Base-by-base conservation (phyloP, 2,329 filamentous ascomycete genomes). In the Aureobasidium lini region DNA sequence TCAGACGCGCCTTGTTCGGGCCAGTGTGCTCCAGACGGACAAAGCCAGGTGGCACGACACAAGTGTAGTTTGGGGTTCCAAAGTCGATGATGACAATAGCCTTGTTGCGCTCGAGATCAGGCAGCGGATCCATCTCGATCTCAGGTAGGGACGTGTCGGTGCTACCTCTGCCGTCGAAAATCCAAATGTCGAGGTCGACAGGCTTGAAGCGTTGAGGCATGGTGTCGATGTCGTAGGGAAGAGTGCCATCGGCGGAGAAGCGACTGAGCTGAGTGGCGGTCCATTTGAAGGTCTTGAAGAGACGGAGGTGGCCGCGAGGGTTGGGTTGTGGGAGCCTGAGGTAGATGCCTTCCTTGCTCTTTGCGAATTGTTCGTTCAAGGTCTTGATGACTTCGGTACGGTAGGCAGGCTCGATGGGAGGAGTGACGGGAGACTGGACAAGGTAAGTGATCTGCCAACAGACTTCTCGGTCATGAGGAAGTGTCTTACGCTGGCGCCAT, bases 41-140 rank as follows among this genome's bases (percentile, higher is more conserved):
- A n/a, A 50, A 37, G 11, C 34, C 48, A 37, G 34, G 48, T 7
- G 34, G 34, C 16, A 39, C 8, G 5, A 50, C 6, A 28, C 48
- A 50, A n/a, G 37, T n/a, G 9, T 39, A 50, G 4, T 50, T 32
- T 15, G 48, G 48, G 8, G 37, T 37, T n/a, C 34, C 48, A 50
- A 50, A 50, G 48, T 50, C 48, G 13, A 50, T 13, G n/a, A 50
- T 32, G n/a, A 50, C 34, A n/a, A 50, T 29, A 4, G 48, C 48
- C 48, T 50, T 50, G 48, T 50, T 39, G 48, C 34, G 48, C 15
- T 50, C 32, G 1, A 50, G 48, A 39, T 50, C 34, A 50, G 48
- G 48, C 10, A 50, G n/a, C 11, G 48, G 34, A 13, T 50, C 32
- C 9, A 50, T 6, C 11, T 50, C 48, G 6, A 50, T 39, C 48